Base-by-base conservation (phyloP, 441 rosid genomes). In the Viola pubescens region DNA sequence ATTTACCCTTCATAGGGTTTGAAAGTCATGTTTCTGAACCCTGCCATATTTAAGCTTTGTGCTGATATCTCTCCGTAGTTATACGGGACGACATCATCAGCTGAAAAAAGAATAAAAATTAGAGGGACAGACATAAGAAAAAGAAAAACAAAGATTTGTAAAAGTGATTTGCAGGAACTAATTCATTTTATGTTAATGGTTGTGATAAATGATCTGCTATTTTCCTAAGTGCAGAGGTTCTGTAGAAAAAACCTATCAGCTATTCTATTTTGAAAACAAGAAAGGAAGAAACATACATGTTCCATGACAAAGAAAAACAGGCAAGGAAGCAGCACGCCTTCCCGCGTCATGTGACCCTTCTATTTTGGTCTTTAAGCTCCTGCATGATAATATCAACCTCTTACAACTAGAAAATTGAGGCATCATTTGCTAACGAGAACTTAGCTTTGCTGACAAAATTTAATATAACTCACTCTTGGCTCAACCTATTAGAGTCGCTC, bases 241-340 rank as follows among this genome's bases (percentile, higher is more conserved):
- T 26, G 34, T 26, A 0, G 34, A 26, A 26, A 1, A 26, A 26
- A 26, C 34, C 34, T 26, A 26, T 26, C 34, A 51, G 19, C 16
- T 40, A 43, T 19, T 6, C 19, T 7, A 55, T 38, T 7, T 42
- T 19, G 2, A 60, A 48, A 39, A 14, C 44, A 5, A 4, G 64
- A 46, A 34, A n/a, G 19, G 19, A 9, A 12, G 43, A 19, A 50
- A 19, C 56, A 7, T 79, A 92, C 98, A 72, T 72, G 78, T 82
- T 61, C 97, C 98, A 72, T 89, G 96, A 63, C 89, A 84, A 39
- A 89, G 67, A 52, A 89, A 70, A 68, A 92, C 68, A 56, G 98
- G 98, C 70, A 92, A 74, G 50, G 88, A 77, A 56, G 83, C 82
- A 73, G 92, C 94, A 57, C 88, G 77, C 61, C 70, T 73, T 37